Conservation (phyloP, 108 stramenopile genomes). For the Cylindrotheca fusiformis region DNA sequence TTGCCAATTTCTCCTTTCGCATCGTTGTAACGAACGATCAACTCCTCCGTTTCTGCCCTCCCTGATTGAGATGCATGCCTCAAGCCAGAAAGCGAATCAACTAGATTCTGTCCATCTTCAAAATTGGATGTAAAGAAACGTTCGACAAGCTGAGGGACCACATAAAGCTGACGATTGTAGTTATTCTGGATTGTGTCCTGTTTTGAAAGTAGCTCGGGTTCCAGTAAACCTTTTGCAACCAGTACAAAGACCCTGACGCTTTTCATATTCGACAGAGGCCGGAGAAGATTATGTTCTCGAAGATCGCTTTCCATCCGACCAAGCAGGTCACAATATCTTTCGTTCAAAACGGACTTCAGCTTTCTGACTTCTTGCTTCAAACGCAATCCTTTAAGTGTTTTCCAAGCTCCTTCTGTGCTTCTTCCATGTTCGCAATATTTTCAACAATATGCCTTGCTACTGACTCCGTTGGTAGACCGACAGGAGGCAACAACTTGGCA, state of each 20-base stretch:
- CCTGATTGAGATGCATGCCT: slow-evolving; percentile 26
- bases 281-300: too few relatives aligned
- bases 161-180: not conserved
- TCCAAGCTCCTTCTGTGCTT: slow-evolving; percentile 9
- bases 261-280: too few relatives aligned
- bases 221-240: too few relatives aligned
- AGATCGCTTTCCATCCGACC: not conserved
- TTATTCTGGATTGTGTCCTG: not conserved
- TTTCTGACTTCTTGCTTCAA: not conserved
- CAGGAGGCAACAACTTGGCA: not conserved
- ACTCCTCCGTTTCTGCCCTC: slow-evolving; percentile 11
- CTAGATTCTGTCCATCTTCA: slow-evolving; percentile 21
- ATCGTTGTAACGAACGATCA: slow-evolving; percentile 29
- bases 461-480: slow-evolving; percentile 10
- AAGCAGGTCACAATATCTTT: not conserved
- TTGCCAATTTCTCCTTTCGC: slow-evolving; percentile 12
- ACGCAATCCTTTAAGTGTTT: slow-evolving; percentile 19
- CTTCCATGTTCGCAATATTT: slow-evolving; percentile 18
- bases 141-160: not conserved
- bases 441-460: slow-evolving; percentile 13
- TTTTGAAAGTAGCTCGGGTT: too few relatives aligned
- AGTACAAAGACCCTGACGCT: too few relatives aligned
- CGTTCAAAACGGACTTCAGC: not conserved
- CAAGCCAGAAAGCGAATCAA: slow-evolving; percentile 25
- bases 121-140: slow-evolving; percentile 17